Base-by-base conservation (phyloP, 2,329 filamentous ascomycete species). In the Seiridium unicorne region DNA sequence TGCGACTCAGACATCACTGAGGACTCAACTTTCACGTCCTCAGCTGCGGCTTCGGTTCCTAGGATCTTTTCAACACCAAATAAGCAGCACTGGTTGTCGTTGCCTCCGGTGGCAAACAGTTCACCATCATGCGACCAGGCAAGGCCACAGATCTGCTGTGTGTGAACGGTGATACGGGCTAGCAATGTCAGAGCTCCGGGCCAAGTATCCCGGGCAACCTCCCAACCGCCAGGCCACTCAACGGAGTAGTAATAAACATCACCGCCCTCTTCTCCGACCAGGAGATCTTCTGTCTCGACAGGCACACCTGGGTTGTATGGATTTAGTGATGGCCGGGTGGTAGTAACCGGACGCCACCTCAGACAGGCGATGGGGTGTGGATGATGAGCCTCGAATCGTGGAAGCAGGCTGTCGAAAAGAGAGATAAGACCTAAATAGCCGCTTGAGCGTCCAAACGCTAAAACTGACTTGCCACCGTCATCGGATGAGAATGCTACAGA, bases 61-160 rank as follows among this genome's bases (percentile, higher is more conserved):
- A 87, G 70, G 18, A 94, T 77, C 46, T 85, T 82, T 53, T 83
- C 80, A 3, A 85, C 83, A 57, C 93, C 86, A 72, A 96, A 97
- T 2, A 98, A 81, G 66, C 88, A 90, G 70, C 94, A 96, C 3
- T 87, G 75, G 69, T 98, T 97, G 77, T 99, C 95, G 70, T 99
- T 98, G 32, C 91, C 92, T 5, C 95, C 93, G 4, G 91, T 93
- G 11, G 92, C 92, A 72, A 99, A 93, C 42, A 88, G 82, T 3
- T 82, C 81, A 3, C 92, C 92, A 68, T 91, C 86, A 3, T 80
- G 79, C 3, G 92, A 93, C 92, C 93, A 98, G 3, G 91, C 85
- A n/a, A 99, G 79, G 1, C 94, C 94, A 69, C 95, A 99, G 58
- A 99, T 89, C 70, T 98, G 93, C 74, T 97, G 93, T 55, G 82